Percentiles rank a stretch among this genome's conserved stretches.
phyloP scores from a whole-genome alignment of 495 filamentous ascomycete genomes.

The Neurospora pannonica region DNA sequence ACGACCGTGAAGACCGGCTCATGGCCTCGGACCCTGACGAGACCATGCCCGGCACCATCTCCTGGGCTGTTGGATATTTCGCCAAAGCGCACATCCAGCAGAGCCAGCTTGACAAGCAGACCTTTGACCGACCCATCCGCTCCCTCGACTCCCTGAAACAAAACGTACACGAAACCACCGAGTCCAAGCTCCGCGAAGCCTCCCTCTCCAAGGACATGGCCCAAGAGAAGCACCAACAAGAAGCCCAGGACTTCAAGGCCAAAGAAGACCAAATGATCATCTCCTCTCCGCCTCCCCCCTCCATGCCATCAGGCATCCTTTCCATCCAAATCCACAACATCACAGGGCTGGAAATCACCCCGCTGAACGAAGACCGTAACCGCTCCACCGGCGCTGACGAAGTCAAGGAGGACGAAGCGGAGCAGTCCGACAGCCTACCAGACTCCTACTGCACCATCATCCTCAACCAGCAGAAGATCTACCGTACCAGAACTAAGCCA shows the following conservation, averaged over 20 bases:
- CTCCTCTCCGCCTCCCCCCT: conserved; percentile 45
- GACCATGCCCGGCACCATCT: conserved; percentile 57
- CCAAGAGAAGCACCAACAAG: conserved; percentile 51
- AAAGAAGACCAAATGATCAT: conserved; percentile 45
- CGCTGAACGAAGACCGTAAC: conserved; percentile 32
- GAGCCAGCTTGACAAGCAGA: conserved; percentile 46
- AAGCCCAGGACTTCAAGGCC: conserved; percentile 49
- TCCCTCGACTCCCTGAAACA: conserved; percentile 43
- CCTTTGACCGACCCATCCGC: conserved; percentile 39
- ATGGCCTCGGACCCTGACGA: conserved; percentile 50
- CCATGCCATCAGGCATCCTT: conserved; percentile 53
- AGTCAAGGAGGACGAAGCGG: conserved; percentile 45
- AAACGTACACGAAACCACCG: conserved; percentile 39
- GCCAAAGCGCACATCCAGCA: conserved; percentile 50
- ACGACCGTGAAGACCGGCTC: conserved; percentile 50
- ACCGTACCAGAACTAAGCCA: conserved; percentile 62
- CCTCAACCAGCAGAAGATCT: conserved; percentile 61
- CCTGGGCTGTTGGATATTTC: conserved; percentile 64
- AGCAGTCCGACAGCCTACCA: conserved; percentile 51
- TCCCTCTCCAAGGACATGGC: conserved; percentile 33
- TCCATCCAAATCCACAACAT: conserved; percentile 67
- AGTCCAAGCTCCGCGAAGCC: conserved; percentile 54
- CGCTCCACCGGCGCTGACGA: conserved; percentile 25
- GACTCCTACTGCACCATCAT: conserved; percentile 62
- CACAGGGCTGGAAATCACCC: conserved; percentile 53